These are phyloP conservation scores for Debaryomyces coudertii DNA, from an alignment of 1,139 yeast genomes.

Conservation along the genomic window DNA sequence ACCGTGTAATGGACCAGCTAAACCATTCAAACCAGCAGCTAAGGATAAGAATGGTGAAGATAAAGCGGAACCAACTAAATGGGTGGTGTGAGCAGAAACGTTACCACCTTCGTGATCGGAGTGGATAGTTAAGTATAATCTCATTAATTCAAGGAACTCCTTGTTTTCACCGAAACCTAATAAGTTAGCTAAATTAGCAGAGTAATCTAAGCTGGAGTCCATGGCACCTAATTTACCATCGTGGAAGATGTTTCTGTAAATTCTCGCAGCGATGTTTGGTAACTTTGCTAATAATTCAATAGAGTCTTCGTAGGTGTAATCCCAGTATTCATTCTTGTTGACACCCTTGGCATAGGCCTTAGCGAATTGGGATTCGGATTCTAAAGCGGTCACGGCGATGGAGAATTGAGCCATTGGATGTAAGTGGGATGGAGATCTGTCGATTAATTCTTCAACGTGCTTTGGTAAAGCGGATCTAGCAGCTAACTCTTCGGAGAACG, in stretches of 20 bases:
- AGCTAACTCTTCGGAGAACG: slow-evolving; percentile 80
- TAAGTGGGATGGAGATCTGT: slow-evolving; percentile 79
- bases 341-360: slow-evolving; percentile 90
- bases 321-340: slow-evolving; percentile 88
- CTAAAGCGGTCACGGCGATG: slow-evolving; percentile 89
- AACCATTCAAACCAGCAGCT: slow-evolving; percentile 94
- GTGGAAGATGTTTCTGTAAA: slow-evolving; percentile 87
- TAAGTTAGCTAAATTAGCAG: slow-evolving; percentile 84
- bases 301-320: slow-evolving; percentile 87
- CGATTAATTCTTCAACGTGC: slow-evolving; percentile 81
- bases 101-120: slow-evolving; percentile 99
- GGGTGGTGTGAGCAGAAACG: slow-evolving; percentile 97
- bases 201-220: slow-evolving; percentile 81
- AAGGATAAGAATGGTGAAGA: slow-evolving; percentile 91
- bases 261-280: slow-evolving; percentile 91
- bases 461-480: slow-evolving; percentile 84
- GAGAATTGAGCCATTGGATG: slow-evolving; percentile 99
- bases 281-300: slow-evolving; percentile 87
- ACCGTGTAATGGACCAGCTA: slow-evolving; percentile 98
- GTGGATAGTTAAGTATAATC: slow-evolving; percentile 90
- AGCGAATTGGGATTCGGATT: slow-evolving; percentile 88
- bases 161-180: slow-evolving; percentile 80
- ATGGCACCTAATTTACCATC: slow-evolving; percentile 80
- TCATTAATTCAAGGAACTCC: slow-evolving; percentile 87
- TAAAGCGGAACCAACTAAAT: slow-evolving; percentile 93